Base-by-base conservation (phyloP, 352 stramenopile genomes). In the Phytopythium ostracodes region DNA sequence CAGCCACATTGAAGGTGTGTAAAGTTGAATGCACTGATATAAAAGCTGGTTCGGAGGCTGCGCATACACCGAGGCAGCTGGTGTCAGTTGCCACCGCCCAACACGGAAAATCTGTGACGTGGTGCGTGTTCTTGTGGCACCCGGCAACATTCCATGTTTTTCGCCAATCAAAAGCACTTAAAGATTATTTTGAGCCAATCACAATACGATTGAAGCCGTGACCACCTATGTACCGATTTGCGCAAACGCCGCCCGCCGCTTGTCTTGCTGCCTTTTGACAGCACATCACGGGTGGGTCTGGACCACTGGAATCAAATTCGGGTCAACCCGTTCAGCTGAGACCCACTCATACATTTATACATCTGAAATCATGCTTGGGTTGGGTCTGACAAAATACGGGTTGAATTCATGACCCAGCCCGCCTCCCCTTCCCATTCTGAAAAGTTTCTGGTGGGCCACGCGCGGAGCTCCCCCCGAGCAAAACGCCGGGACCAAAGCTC, bases 71-170 rank as follows among this genome's bases (percentile, higher is more conserved):
- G 24, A 2, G 10, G 8, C 38, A 44, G 38, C 38, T 44, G 38
- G 38, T 44, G 38, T 44, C 38, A 44, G 38, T 10, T 7, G 3
- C 38, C 4, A 6, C 11, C 7, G 35, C 14, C 17, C 52, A 59
- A 47, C 52, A 49, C 52, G 35, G 20, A 46, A 46, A 59, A 59
- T 14, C 31, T 59, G 52, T 59, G 52, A 59, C 52, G 52, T 59
- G 52, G 33, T n/a, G 52, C 31, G 15, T 6, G 20, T 53, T 65
- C 71, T 78, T 76, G 71, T 78, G 70, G 70, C 15, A 10, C 6
- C 0, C 15, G 2, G 14, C 14, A 10, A 11, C 5, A 18, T 20
- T 25, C 11, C 46, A 12, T 22, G 46, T 38, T 44, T 49, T 29
- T 42, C 36, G 27, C 64, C 54, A 47, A 59, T 59, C 9, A 29